Evolutionary conservation across 2,329 filamentous ascomycete species (phyloP), one percentile per base, ranked within the genome.

Genomic region (Colletotrichum nymphaeae): DNA sequence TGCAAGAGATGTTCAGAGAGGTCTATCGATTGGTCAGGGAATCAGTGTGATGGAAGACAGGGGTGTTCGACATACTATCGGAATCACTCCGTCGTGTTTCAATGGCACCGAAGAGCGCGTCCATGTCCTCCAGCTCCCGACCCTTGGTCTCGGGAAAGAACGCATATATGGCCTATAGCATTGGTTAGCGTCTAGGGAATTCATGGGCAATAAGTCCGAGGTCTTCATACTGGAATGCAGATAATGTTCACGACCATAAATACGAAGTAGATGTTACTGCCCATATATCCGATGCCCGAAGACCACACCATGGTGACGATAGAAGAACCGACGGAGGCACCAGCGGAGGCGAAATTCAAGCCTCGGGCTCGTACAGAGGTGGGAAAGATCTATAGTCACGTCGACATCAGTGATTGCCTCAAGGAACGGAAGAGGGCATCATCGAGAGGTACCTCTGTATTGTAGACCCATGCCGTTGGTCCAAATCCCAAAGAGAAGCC

Each of bases 401-500:
- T 28, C 14, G 37, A 52, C 2, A 5, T 58, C 28, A 63, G 3
- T n/a, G 22, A 1, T 37, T n/a, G 24, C 9, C 12, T 58, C 24
- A 42, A n/a, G 19, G 3, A 8, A 49, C 8, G 9, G 5, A 12
- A n/a, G n/a, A 62, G 24, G 37, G n/a, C 26, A 28, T 22, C 49
- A 24, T 56, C 5, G 42, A 35, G 3, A 8, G 79, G 28, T 74
- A 88, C 87, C 81, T 91, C 89, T 0, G 88, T 85, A n/a, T 87
- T 87, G 73, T 91, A 91, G 0, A 91, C 87, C 89, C 89, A 91
- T 0, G 88, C 84, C 1, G 88, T 86, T 0, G 89, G 88, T 0
- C 89, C 89, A 56, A 90, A 89, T 0, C 89, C 88, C 74, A 91
- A 82, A 63, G 87, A 89, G 77, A 89, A 91, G 0, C 89, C 89